Evolutionary conservation across 2,329 filamentous ascomycete genomes (phyloP), one percentile per base, ranked within the genome.

Genomic region (Annulohypoxylon truncatum): DNA sequence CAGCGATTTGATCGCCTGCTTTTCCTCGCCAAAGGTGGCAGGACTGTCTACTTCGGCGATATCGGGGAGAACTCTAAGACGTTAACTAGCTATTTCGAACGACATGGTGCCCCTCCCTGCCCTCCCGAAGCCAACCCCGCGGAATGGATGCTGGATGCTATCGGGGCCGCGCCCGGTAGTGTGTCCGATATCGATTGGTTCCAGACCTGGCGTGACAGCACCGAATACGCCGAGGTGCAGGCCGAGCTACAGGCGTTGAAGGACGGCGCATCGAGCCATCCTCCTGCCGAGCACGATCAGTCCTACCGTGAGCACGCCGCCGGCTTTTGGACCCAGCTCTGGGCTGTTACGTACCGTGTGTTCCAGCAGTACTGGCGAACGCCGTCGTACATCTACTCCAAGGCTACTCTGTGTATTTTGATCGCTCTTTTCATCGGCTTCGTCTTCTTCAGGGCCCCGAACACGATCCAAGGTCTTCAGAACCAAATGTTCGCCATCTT

Each of bases 301-400:
- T 79, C 77, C 69, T 92, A 89, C 79, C 86, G 88, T 66, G 92
- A 97, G 77, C 97, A 97, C 66, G 94, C 94, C 2, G 92, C 92
- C 4, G 87, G 91, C 0, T 93, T 96, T 76, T 74, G 71, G 40
- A 75, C 82, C 6, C 94, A 97, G 78, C 81, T 95, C 42, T 81
- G 79, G 60, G 84, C 90, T 74, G 92, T 93, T 61, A 85, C 88
- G 15, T 77, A 85, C 70, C 92, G 94, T 74, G 91, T 96, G 24
- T 96, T 96, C 83, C 87, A 94, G 76, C 93, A 97, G 78, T 96
- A 96, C 85, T 97, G 94, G 93, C 91, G 94, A 65, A 94, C 90
- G 0, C 94, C 94, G 0, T 86, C 89, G 4, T 97, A 97, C 82
- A 94, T 97, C 78, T 96, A 95, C 82, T 90, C 92, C 73, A 97